Evolutionary conservation across 2,329 filamentous ascomycete species (phyloP).

Genomic region (Colletotrichum tropicale): DNA sequence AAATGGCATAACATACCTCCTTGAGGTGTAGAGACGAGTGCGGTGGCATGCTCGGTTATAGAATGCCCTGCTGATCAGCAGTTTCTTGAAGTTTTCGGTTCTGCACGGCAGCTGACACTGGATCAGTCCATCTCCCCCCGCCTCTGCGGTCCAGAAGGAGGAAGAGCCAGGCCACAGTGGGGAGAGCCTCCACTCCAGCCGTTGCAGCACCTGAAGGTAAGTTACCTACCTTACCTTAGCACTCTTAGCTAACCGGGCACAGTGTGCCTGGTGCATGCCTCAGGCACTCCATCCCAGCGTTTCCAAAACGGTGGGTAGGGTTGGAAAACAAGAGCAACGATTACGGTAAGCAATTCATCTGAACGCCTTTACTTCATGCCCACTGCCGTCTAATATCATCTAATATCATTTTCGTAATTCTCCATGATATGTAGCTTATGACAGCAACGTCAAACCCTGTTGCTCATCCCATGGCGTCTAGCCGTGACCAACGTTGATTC

Average conservation of each 20-base stretch:
- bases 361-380: not conserved
- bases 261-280: not conserved
- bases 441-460: not conserved
- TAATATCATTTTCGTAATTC: not conserved
- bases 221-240: no score
- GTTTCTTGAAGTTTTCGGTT: not conserved
- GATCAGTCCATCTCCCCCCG: not conserved
- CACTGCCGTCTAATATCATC: not conserved
- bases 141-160: not conserved
- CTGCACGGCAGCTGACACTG: not conserved
- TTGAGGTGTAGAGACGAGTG: not conserved
- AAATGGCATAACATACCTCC: not conserved
- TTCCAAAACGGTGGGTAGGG: not conserved
- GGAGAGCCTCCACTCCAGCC: not conserved
- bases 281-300: not conserved
- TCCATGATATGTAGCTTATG: not conserved
- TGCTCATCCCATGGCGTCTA: not conserved
- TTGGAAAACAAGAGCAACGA: no score
- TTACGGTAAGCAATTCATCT: not conserved
- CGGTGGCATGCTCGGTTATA: not conserved
- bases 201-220: not conserved
- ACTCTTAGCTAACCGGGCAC: no score
- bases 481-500: not conserved
- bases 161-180: not conserved
- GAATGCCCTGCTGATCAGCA: not conserved